Evolutionary conservation across 495 filamentous ascomycete genomes (phyloP), one percentile per base, ranked within the genome.

Genomic region (Penicillium tannophilum): DNA sequence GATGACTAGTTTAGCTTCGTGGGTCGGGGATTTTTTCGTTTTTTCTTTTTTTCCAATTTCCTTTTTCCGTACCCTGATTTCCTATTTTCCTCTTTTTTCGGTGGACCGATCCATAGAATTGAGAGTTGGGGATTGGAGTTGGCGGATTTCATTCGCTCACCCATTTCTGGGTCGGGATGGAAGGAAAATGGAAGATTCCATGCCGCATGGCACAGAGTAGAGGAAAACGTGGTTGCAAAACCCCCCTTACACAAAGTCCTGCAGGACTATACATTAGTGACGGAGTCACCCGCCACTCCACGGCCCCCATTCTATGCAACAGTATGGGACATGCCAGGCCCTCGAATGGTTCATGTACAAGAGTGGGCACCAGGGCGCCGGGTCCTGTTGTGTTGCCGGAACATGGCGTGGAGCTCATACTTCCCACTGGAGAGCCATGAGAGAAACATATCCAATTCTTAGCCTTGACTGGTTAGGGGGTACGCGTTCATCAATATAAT

Each of bases 361-460:
- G 11, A 46, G 43, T 46, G 43, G 43, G 43, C 24, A 44, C 42
- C 42, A 44, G 42, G 42, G 42, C 19, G 10, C 8, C n/a, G 42
- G 42, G 16, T 5, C 42, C 42, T 44, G 42, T 44, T 44, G 20
- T 46, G 36, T 41, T 41, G 43, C 43, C 23, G 47, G 30, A 33
- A 30, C 47, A 30, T 30, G 11, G 9, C 47, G 45, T 24, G 24
- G 30, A 33, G 47, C 47, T 30, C 47, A 50, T 50, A 50, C 47
- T 50, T 50, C 28, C 24, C 28, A 19, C 47, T 31, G 16, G 24
- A 17, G 24, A 9, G 24, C 5, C 33, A 10, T 23, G 30, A 50
- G 26, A 55, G 58, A 60, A 60, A 55, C 58, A 49, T 60, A 28
- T 44, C 52, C 58, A 55, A 31, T 55, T 60, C 58, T 6, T 16